Conservation (phyloP, 2,329 filamentous ascomycete genomes). For the Claviceps sp. region DNA sequence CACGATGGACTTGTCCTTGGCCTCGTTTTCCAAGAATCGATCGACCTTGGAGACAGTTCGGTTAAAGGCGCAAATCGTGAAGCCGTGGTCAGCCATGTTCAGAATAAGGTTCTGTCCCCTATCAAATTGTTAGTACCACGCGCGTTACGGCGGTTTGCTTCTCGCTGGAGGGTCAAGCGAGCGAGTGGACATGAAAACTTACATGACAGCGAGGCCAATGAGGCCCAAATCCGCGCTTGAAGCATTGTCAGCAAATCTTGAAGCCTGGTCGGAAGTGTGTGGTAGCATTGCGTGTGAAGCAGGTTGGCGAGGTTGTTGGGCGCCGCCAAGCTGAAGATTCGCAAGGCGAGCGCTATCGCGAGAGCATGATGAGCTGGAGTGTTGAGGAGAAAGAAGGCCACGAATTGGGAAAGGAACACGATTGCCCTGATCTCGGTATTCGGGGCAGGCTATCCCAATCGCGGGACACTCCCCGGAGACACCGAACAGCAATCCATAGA, state of each 20-base stretch:
- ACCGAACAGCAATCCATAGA: background rate
- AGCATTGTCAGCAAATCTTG: conserved; percentile 41
- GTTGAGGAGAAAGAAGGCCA: conserved; percentile 3
- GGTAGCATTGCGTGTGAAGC: conserved; percentile 14
- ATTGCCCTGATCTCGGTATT: background rate
- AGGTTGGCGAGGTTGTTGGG: conserved; percentile 32
- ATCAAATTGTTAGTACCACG: conserved; percentile 3
- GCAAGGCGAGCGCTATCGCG: conserved; percentile 56
- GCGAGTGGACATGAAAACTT: conserved; percentile 21
- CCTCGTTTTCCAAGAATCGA: conserved; percentile 79
- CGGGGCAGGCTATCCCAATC: background rate
- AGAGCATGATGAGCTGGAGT: conserved; percentile 25
- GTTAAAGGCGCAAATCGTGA: conserved; percentile 98
- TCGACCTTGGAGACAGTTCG: conserved; percentile 98
- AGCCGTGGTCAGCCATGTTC: conserved; percentile 82
- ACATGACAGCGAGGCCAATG: conserved; percentile 86
- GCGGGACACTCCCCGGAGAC: background rate
- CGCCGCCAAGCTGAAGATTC: conserved; percentile 57
- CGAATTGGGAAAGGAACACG: background rate
- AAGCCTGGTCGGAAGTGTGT: conserved; percentile 14
- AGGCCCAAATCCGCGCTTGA: conserved; percentile 78
- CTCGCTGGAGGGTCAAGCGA: background rate
- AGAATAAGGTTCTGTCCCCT: conserved; percentile 77
- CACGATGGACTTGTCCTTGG: conserved; percentile 89
- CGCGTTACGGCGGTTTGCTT: background rate